Base-by-base conservation (phyloP, 2,329 filamentous ascomycete genomes). In the Fusarium verrucosum region DNA sequence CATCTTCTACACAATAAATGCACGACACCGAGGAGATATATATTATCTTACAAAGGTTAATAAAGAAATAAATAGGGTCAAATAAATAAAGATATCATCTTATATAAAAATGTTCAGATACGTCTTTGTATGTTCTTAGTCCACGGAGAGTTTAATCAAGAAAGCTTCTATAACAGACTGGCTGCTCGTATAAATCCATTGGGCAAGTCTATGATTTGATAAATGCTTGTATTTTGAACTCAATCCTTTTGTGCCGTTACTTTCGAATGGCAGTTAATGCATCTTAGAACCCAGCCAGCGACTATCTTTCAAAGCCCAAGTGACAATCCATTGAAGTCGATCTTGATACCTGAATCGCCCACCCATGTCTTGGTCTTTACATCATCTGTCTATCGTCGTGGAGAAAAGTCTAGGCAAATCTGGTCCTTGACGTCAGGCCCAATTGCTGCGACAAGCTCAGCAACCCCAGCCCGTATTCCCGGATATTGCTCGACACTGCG, bases 371-470 rank as follows among this genome's bases (percentile, higher is more conserved):
- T 28, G 13, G 26, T 14, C 9, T 25, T 14, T 23, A 20, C 5
- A 10, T 16, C 10, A 4, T 28, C 19, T 7, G 14, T 20, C 23
- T 57, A 65, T 25, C 26, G 49, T 30, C 50, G 46, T 14, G 52
- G 44, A 17, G 53, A 53, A 56, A 90, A 83, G 68, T 89, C 84
- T 14, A 92, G 75, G 37, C 87, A 85, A 17, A 91, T 78, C 47
- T 82, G 78, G 19, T 75, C 77, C 40, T 86, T 80, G 44, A 89
- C 73, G 38, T 89, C 85, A 2, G 83, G 79, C 1, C 91, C 91
- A 40, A 92, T 75, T 11, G 85, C 85, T 5, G 89, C 88, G 5
- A 88, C 84, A 46, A 92, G 73, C 70, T 92, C 89, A 2, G 87
- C 89, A 56, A 93, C 82, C 32, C 83, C 80, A 1, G 85, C 83